A percentile compares a stretch with the other conserved stretches of the same genome.
phyloP scores from a whole-genome alignment of 116 monocot genomes.

The Iris pallida region DNA sequence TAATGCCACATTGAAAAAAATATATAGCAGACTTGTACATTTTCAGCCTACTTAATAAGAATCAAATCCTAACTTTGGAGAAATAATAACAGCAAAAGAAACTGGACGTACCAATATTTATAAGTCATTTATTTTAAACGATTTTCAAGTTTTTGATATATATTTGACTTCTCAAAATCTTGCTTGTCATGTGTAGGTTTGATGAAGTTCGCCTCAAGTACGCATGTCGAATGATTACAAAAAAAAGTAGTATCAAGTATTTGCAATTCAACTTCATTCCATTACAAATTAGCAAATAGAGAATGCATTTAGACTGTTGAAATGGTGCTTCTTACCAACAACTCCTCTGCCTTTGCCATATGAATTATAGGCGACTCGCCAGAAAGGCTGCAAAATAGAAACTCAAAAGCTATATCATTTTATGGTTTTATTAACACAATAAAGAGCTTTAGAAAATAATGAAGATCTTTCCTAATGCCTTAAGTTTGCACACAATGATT shows the following conservation, averaged over 20 bases:
- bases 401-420: constrained; percentile 1
- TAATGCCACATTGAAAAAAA: no score
- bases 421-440: background rate
- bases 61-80: no score
- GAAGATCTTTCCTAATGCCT: no score
- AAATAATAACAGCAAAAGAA: background rate
- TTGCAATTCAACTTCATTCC: no score
- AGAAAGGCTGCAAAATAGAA: constrained; percentile 33
- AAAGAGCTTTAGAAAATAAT: background rate
- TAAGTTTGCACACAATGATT: no score
- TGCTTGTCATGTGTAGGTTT: constrained; percentile 75
- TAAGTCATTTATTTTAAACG: constrained; percentile 56
- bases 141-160: constrained; percentile 52
- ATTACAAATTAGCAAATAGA: no score
- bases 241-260: no score
- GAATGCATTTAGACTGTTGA: background rate
- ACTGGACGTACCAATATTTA: constrained; percentile 52
- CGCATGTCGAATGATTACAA: constrained; percentile 25
- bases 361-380: constrained; percentile 10
- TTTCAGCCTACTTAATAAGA: no score
- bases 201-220: constrained; percentile 60
- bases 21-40: no score
- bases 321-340: constrained; percentile 28
- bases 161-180: constrained; percentile 55
- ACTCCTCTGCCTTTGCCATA: constrained; percentile 36